A percentile compares a stretch with the other conserved stretches of the same genome.
Evolutionary conservation across 2,329 filamentous ascomycete species (phyloP).

Genomic region (Cercospora zeae-maydis): DNA sequence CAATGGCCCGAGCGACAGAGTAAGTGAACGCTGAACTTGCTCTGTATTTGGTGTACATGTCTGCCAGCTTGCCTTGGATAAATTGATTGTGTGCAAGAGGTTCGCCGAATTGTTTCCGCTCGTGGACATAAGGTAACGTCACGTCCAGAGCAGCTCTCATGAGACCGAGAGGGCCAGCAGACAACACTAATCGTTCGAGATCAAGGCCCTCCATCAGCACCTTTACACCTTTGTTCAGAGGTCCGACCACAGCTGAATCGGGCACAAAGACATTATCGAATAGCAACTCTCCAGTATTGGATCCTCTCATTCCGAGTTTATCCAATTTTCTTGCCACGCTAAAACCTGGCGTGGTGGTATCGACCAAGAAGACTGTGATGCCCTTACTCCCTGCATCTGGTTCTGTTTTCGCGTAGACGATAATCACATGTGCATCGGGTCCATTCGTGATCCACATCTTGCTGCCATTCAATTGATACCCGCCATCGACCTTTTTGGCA

Average conservation of each 20-base stretch:
- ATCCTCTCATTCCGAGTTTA: conserved; percentile 97
- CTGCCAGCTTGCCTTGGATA: conserved; percentile 85
- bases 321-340: conserved; percentile 86
- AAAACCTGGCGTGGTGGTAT: conserved; percentile 70
- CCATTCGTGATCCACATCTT: conserved; percentile 99
- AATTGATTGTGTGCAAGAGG: conserved; percentile 92
- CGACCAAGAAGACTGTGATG: conserved; percentile 91
- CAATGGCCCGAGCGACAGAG: conserved; percentile 71
- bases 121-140: conserved; percentile 82
- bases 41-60: conserved; percentile 95
- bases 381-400: conserved; percentile 79
- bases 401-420: conserved; percentile 95
- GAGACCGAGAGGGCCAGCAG: conserved; percentile 82
- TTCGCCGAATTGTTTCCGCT: conserved; percentile 78
- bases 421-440: conserved; percentile 84
- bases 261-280: conserved; percentile 92
- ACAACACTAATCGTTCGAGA: conserved; percentile 86
- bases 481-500: conserved; percentile 76
- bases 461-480: conserved; percentile 78
- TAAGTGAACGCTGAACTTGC: conserved; percentile 86
- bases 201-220: conserved; percentile 97
- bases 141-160: conserved; percentile 92
- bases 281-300: conserved; percentile 89
- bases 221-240: conserved; percentile 74
- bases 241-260: conserved; percentile 72